A percentile compares a stretch with the other conserved stretches of the same genome.
These are phyloP conservation scores for Ziziphus jujuba DNA, from an alignment of 306 rosid species.

Conservation along the genomic window DNA sequence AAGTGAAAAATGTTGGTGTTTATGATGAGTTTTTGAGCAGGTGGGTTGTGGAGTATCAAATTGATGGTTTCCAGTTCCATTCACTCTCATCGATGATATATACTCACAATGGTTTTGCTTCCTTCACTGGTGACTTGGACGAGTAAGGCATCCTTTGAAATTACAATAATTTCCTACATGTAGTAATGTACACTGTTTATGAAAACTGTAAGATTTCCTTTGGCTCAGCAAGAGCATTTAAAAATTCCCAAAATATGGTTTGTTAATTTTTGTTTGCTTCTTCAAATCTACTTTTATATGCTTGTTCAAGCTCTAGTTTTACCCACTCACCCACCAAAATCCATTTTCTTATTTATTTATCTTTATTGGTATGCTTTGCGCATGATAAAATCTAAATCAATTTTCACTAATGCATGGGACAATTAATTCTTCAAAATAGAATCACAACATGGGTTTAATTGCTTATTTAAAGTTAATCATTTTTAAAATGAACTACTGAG, in stretches of 20 bases:
- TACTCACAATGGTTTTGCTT: slow-evolving; percentile 95
- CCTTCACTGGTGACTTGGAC: slow-evolving; percentile 92
- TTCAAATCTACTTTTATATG: neutral
- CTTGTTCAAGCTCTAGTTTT: slow-evolving; percentile 1
- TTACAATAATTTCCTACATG: slow-evolving; percentile 8
- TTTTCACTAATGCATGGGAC: neutral
- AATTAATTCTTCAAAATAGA: neutral
- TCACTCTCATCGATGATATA: slow-evolving; percentile 91
- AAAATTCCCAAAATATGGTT: slow-evolving; percentile 5
- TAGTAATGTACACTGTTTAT: slow-evolving; percentile 5
- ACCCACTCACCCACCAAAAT: neutral
- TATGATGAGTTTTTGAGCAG: slow-evolving; percentile 47
- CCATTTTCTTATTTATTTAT: neutral
- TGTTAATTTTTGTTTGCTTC: slow-evolving; percentile 10
- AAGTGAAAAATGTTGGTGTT: slow-evolving; percentile 22
- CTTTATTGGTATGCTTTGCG: neutral
- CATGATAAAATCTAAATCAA: neutral
- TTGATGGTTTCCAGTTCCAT: slow-evolving; percentile 95
- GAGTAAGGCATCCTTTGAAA: slow-evolving; percentile 65
- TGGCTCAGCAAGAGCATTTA: slow-evolving; percentile 6
- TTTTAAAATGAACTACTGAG: neutral
- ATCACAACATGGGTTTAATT: neutral
- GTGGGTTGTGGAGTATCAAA: slow-evolving; percentile 88
- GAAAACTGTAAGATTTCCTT: slow-evolving; percentile 1
- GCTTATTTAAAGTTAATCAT: neutral